Conservation (phyloP, 169 alveolate species). For the Eimeria necatrix region DNA sequence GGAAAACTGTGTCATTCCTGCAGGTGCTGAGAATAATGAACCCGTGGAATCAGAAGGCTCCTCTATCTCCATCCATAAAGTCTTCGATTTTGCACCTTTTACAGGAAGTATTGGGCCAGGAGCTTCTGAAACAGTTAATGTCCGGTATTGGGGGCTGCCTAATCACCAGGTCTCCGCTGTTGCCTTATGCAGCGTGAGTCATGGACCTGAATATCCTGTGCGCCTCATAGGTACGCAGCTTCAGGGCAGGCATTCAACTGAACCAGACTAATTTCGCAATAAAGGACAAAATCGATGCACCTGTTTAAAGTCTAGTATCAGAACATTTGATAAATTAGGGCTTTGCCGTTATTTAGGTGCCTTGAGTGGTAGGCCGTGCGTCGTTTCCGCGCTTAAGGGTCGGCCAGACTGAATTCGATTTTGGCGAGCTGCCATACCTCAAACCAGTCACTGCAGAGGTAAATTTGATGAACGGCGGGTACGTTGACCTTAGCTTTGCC, state of each 20-base stretch:
- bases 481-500: conserved; percentile 94
- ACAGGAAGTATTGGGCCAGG: conserved; percentile 94
- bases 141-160: conserved; percentile 93
- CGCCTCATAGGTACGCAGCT: conserved; percentile 92
- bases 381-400: conserved; percentile 89
- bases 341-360: background rate
- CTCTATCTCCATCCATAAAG: conserved; percentile 91
- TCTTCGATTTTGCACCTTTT: conserved; percentile 95
- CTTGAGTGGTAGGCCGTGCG: conserved; percentile 34
- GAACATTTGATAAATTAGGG: background rate
- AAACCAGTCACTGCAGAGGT: conserved; percentile 84
- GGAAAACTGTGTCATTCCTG: background rate
- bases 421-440: conserved; percentile 89
- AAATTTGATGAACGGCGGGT: conserved; percentile 92
- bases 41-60: conserved; percentile 47
- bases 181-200: conserved; percentile 94
- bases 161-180: conserved; percentile 91
- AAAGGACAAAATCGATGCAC: background rate
- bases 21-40: conserved; percentile 54
- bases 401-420: conserved; percentile 90
- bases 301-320: background rate
- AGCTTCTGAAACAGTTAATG: conserved; percentile 91
- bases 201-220: conserved; percentile 97
- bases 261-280: background rate
- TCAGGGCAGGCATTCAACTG: background rate